These are phyloP conservation scores for Aureobasidium uvarum DNA, from an alignment of 2,329 filamentous ascomycete genomes.

Conservation along the genomic window DNA sequence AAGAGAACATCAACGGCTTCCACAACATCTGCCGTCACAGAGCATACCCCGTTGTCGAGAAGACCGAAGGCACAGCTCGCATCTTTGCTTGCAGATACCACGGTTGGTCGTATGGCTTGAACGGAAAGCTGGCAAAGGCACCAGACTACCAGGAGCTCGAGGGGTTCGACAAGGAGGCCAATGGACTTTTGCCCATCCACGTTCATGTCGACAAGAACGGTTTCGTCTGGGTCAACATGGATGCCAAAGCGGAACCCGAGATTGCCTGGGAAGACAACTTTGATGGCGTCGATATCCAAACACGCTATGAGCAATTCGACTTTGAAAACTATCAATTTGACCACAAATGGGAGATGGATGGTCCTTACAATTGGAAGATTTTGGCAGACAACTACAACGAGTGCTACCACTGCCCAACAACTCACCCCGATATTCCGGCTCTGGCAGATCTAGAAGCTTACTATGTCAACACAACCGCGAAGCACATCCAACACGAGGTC, in stretches of 20 bases:
- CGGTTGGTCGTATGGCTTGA: slow-evolving; percentile 61
- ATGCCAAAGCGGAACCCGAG: slow-evolving; percentile 46
- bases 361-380: slow-evolving; percentile 59
- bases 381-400: slow-evolving; percentile 61
- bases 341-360: slow-evolving; percentile 56
- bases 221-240: slow-evolving; percentile 61
- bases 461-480: slow-evolving; percentile 50
- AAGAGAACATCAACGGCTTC: slow-evolving; percentile 57
- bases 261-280: slow-evolving; percentile 55
- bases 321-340: slow-evolving; percentile 57
- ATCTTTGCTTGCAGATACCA: slow-evolving; percentile 62
- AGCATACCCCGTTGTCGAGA: slow-evolving; percentile 58
- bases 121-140: slow-evolving; percentile 59
- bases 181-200: slow-evolving; percentile 57
- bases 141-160: slow-evolving; percentile 57
- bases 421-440: slow-evolving; percentile 58
- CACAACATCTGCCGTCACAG: slow-evolving; percentile 64
- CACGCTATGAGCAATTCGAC: slow-evolving; percentile 47
- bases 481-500: slow-evolving; percentile 52
- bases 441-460: slow-evolving; percentile 60
- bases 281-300: slow-evolving; percentile 47
- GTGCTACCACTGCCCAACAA: slow-evolving; percentile 62
- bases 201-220: slow-evolving; percentile 54
- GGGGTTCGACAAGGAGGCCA: slow-evolving; percentile 57
- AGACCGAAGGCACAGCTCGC: slow-evolving; percentile 51